A percentile compares a stretch with the other conserved stretches of the same genome.
These are phyloP conservation scores for Talaromyces albobiverticillius DNA, from an alignment of 2,329 filamentous ascomycete species.

Conservation along the genomic window DNA sequence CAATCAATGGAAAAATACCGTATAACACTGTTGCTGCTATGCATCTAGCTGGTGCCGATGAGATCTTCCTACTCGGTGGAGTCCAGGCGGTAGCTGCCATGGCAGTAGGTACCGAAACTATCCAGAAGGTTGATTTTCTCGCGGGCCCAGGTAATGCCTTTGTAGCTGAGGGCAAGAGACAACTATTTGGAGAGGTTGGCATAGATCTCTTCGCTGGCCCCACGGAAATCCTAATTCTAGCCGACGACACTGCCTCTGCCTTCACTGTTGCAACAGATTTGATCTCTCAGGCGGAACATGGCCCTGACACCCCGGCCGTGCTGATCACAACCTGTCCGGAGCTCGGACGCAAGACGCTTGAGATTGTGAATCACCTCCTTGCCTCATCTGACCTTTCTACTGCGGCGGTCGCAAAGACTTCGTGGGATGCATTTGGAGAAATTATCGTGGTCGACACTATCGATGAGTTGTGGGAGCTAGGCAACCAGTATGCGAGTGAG, in stretches of 20 bases:
- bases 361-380: conserved; percentile 37
- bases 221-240: conserved; percentile 52
- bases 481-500: conserved; percentile 50
- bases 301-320: conserved; percentile 51
- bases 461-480: conserved; percentile 44
- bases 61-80: conserved; percentile 52
- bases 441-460: conserved; percentile 43
- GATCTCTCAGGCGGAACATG: conserved; percentile 52
- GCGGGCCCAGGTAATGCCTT: conserved; percentile 56
- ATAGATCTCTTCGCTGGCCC: conserved; percentile 56
- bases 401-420: conserved; percentile 40
- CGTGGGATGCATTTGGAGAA: conserved; percentile 49
- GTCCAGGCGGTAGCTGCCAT: conserved; percentile 54
- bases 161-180: conserved; percentile 54
- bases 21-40: conserved; percentile 51
- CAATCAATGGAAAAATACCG: conserved; percentile 49
- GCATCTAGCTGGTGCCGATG: conserved; percentile 50
- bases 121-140: conserved; percentile 51
- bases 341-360: conserved; percentile 39
- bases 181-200: conserved; percentile 53
- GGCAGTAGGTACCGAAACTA: conserved; percentile 50
- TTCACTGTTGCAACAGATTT: conserved; percentile 47
- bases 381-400: conserved; percentile 44
- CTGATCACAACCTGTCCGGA: conserved; percentile 48
- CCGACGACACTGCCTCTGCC: conserved; percentile 47